phyloP scores from a whole-genome alignment of 495 filamentous ascomycete genomes.

The Neurospora sp. region DNA sequence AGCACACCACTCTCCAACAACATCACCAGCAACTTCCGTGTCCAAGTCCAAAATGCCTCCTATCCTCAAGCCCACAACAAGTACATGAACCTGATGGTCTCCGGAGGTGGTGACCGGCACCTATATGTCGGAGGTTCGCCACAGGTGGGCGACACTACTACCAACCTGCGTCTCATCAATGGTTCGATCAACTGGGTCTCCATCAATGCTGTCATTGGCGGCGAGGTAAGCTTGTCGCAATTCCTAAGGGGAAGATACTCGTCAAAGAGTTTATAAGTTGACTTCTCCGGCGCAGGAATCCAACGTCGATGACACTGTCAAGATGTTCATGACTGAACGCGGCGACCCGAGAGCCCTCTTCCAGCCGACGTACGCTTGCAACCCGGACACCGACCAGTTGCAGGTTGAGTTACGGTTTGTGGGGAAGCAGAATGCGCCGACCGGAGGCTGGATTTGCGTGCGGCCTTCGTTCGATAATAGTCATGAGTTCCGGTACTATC shows the following conservation, averaged over 20 bases:
- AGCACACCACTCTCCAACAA: constrained; percentile 20
- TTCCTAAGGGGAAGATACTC: background rate
- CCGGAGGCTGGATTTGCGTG: constrained; percentile 34
- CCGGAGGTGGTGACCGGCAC: constrained; percentile 41
- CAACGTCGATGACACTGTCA: constrained; percentile 42
- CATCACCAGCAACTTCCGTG: constrained; percentile 32
- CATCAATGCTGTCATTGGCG: constrained; percentile 35
- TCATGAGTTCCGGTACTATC: constrained; percentile 38
- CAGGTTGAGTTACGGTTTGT: constrained; percentile 35
- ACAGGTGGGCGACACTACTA: constrained; percentile 30
- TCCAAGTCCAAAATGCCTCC: constrained; percentile 41
- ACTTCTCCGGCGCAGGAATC: constrained; percentile 12
- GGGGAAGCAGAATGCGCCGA: constrained; percentile 18
- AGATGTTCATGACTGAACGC: constrained; percentile 46
- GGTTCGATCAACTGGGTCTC: constrained; percentile 29
- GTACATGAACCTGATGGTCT: constrained; percentile 39
- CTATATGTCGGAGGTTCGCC: constrained; percentile 32
- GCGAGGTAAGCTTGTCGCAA: constrained; percentile 26
- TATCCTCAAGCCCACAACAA: constrained; percentile 38
- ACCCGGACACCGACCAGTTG: constrained; percentile 35
- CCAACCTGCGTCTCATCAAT: constrained; percentile 35
- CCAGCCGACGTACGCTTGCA: constrained; percentile 38
- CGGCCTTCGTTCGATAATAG: constrained; percentile 26
- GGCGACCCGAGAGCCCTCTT: constrained; percentile 37
- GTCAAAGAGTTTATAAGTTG: background rate